Evolutionary conservation across 345 rosid genomes (phyloP).

Genomic region (Populus tremula): DNA sequence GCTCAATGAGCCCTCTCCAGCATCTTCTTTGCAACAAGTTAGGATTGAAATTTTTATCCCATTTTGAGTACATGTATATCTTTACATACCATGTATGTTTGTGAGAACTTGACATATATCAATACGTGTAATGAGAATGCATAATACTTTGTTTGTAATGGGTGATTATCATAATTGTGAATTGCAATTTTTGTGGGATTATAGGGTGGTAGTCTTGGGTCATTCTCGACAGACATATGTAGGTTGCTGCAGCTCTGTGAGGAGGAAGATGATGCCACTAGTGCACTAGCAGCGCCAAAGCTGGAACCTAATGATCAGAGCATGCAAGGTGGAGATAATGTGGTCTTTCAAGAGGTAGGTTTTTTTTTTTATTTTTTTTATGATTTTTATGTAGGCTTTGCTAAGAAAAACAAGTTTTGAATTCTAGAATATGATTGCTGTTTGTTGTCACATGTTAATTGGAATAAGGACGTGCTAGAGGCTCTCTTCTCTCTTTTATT

Average conservation of each 20-base stretch:
- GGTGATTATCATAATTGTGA: conserved; percentile 1
- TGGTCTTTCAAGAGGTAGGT: conserved; percentile 59
- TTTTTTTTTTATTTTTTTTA: not conserved
- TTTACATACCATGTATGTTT: not conserved
- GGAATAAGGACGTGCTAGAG: not conserved
- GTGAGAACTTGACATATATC: not conserved
- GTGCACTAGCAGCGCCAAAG: conserved; percentile 78
- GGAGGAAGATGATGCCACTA: conserved; percentile 98
- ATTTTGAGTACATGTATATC: conserved; percentile 16
- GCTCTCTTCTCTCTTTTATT: not conserved
- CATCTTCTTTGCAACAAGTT: conserved; percentile 96
- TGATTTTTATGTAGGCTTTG: not conserved
- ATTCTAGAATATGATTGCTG: not conserved
- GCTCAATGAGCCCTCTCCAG: conserved; percentile 97
- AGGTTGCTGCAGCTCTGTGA: conserved; percentile 84
- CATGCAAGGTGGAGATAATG: conserved; percentile 45
- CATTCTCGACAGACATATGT: conserved; percentile 86
- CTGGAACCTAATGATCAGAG: conserved; percentile 75
- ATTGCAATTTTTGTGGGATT: conserved; percentile 9
- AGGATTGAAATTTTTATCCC: conserved; percentile 19
- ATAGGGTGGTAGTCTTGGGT: conserved; percentile 80
- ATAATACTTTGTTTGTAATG: conserved; percentile 9
- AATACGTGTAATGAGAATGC: not conserved
- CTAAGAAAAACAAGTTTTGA: not conserved
- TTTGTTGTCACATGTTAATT: not conserved